These are phyloP conservation scores for Nitzschia sp. DNA, from an alignment of 108 stramenopile species.

Conservation along the genomic window DNA sequence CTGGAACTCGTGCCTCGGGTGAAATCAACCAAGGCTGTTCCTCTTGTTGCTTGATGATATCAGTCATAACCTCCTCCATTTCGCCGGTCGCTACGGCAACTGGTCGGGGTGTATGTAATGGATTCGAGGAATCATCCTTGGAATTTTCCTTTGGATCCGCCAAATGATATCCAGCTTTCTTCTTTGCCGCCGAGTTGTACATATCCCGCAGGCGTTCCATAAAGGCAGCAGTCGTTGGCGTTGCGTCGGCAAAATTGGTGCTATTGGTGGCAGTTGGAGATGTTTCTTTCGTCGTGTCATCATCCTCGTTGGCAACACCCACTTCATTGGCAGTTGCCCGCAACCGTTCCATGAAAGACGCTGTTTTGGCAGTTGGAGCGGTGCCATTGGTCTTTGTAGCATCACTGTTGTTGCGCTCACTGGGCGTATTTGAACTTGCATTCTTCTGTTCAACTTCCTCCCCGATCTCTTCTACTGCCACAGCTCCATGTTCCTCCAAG, in stretches of 20 bases:
- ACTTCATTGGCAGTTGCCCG: constrained; percentile 15
- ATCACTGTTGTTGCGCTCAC: constrained; percentile 3
- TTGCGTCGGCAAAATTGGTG: constrained; percentile 14
- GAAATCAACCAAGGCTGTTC: constrained; percentile 77
- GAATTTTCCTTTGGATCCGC: constrained; percentile 17
- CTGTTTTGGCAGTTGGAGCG: constrained; percentile 46
- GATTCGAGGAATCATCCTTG: constrained; percentile 1
- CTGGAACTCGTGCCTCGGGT: constrained; percentile 65
- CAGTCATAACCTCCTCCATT: constrained; percentile 54
- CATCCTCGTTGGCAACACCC: constrained; percentile 13
- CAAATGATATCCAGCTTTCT: constrained; percentile 47
- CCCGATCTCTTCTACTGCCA: not conserved
- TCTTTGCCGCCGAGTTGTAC: constrained; percentile 61
- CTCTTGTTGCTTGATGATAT: constrained; percentile 53
- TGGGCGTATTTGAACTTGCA: constrained; percentile 7
- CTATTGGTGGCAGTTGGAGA: not conserved
- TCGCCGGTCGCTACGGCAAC: constrained; percentile 58
- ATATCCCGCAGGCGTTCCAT: constrained; percentile 63
- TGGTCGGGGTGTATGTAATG: constrained; percentile 53
- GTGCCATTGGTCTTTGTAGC: not conserved
- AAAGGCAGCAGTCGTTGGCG: constrained; percentile 56
- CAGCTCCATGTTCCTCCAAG: constrained; percentile 41
- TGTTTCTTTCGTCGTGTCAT: not conserved
- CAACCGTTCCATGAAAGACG: constrained; percentile 62
- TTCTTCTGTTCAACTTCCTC: not conserved